A percentile compares a stretch with the other conserved stretches of the same genome.
phyloP scores from a whole-genome alignment of 495 filamentous ascomycete genomes.

The Hypoxylon crocopeplum region DNA sequence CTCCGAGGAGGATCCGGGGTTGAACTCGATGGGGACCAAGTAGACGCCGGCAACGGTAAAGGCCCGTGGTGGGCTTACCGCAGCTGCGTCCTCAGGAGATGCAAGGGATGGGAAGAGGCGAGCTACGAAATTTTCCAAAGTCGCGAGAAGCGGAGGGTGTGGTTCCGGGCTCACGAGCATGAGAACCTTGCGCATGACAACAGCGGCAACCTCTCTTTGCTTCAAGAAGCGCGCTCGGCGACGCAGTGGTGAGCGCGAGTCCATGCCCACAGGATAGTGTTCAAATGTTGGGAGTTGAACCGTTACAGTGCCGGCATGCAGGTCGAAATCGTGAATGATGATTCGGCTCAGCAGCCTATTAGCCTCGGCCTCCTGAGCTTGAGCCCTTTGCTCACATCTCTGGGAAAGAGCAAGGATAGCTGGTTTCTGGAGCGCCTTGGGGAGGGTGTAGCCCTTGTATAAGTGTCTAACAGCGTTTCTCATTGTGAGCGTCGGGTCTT shows the following conservation, averaged over 20 bases:
- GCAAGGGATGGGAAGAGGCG: constrained; percentile 46
- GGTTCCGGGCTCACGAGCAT: constrained; percentile 48
- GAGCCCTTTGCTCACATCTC: constrained; percentile 42
- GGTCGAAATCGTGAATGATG: constrained; percentile 48
- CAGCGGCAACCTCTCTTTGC: constrained; percentile 47
- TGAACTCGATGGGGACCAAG: constrained; percentile 54
- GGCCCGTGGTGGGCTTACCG: constrained; percentile 38
- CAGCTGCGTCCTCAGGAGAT: constrained; percentile 1
- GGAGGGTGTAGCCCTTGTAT: constrained; percentile 63
- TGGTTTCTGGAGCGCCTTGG: constrained; percentile 69
- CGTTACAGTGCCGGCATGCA: constrained; percentile 47
- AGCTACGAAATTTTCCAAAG: constrained; percentile 45
- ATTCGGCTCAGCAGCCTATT: constrained; percentile 39
- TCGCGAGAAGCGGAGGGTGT: constrained; percentile 36
- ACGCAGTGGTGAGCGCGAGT: constrained; percentile 17
- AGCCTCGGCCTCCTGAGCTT: constrained; percentile 45
- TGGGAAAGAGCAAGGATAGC: constrained; percentile 65
- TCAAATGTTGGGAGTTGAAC: constrained; percentile 48
- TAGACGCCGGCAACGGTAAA: constrained; percentile 64
- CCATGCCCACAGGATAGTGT: constrained; percentile 12
- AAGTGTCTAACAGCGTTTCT: constrained; percentile 83
- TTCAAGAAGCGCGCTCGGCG: constrained; percentile 39
- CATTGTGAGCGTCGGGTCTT: constrained; percentile 74
- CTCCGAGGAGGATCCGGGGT: not conserved
- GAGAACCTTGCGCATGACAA: constrained; percentile 48